Percentiles rank a stretch among this genome's conserved stretches.
phyloP scores from a whole-genome alignment of 495 filamentous ascomycete genomes.

The Aspergillus baeticus region DNA sequence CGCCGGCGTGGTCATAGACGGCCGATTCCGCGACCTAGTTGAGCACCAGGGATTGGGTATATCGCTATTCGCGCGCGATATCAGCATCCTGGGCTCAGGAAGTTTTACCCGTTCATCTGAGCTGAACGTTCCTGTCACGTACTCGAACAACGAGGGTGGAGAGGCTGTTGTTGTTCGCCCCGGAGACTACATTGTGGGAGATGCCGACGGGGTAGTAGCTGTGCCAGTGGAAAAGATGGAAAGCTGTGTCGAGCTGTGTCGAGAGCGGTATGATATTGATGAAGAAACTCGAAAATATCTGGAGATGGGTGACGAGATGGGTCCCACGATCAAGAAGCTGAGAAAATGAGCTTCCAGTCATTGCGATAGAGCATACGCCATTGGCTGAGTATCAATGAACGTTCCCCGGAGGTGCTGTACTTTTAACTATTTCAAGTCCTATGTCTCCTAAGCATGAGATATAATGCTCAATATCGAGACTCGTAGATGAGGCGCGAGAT shows the following conservation, averaged over 20 bases:
- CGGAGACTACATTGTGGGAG: conserved; percentile 57
- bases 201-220: conserved; percentile 54
- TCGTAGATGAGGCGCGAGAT: no score
- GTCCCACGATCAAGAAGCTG: conserved; percentile 26
- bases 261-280: conserved; percentile 27
- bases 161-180: conserved; percentile 50
- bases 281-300: conserved; percentile 23
- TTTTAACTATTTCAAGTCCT: no score
- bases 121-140: conserved; percentile 32
- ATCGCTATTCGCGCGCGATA: conserved; percentile 51
- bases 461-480: no score
- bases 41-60: conserved; percentile 55
- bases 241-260: conserved; percentile 21
- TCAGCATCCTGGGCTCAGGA: conserved; percentile 35
- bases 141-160: conserved; percentile 26
- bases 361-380: no score
- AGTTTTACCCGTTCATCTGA: conserved; percentile 24
- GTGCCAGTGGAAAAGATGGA: conserved; percentile 20
- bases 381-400: no score
- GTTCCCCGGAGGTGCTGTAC: no score
- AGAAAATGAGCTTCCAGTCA: conserved; percentile 22
- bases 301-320: conserved; percentile 26
- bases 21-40: conserved; percentile 55
- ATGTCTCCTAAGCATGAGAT: no score
- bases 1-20: conserved; percentile 54